Conservation (phyloP, 1,284 basidiomycete genomes). For the Abortiporus biennis region DNA sequence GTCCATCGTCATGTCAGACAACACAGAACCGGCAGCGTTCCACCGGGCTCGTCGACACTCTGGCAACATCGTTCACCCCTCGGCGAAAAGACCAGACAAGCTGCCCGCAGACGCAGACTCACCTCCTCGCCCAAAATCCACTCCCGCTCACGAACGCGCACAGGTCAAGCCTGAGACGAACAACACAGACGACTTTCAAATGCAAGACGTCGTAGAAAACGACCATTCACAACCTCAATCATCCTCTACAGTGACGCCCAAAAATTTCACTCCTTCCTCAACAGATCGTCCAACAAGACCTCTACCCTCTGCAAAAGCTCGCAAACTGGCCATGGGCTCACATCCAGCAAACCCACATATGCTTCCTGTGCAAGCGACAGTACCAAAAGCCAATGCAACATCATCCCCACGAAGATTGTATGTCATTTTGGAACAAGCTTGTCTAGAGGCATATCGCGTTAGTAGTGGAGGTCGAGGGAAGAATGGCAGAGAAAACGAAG, state of each 20-base stretch:
- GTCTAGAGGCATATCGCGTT: constrained; percentile 92
- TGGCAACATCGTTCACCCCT: constrained; percentile 23
- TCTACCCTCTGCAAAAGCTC: constrained; percentile 43
- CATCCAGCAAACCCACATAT: constrained; percentile 66
- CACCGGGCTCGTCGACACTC: constrained; percentile 30
- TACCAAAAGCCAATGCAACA: constrained; percentile 49
- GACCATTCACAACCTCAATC: too few species aligned
- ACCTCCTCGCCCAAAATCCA: constrained; percentile 30
- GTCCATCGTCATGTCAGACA: constrained; percentile 9
- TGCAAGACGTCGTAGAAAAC: constrained; percentile 13
- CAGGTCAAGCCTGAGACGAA: background rate
- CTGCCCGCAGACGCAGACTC: constrained; percentile 15
- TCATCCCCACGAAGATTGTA: constrained; percentile 68
- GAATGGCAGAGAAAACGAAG: constrained; percentile 60
- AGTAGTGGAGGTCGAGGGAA: constrained; percentile 50
- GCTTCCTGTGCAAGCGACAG: constrained; percentile 75
- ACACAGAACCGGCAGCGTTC: constrained; percentile 12
- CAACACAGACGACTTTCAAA: constrained; percentile 19
- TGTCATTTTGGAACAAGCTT: constrained; percentile 91
- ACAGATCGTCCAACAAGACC: constrained; percentile 35
- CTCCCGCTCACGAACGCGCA: constrained; percentile 25
- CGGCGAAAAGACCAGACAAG: constrained; percentile 17
- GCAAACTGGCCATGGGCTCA: constrained; percentile 36
- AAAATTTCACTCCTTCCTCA: too few species aligned
- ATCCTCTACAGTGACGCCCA: too few species aligned